phyloP scores from a whole-genome alignment of 164 flowering plant species.

The Sedum album region DNA sequence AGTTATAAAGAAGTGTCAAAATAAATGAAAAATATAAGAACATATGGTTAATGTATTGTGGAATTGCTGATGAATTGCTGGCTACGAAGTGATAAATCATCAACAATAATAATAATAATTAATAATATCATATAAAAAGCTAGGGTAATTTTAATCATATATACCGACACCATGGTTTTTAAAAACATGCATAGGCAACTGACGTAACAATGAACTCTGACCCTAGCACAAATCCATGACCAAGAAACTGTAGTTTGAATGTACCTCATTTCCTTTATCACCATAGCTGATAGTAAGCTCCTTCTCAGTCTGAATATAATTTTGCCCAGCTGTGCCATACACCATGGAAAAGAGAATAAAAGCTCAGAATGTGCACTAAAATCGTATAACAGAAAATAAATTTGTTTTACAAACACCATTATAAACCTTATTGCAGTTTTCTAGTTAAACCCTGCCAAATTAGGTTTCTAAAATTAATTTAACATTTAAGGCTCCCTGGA shows the following conservation, averaged over 20 bases:
- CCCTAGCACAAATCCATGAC: neutral
- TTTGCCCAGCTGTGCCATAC: slow-evolving; percentile 35
- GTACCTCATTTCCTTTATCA: slow-evolving; percentile 97
- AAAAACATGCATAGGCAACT: neutral
- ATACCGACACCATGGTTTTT: neutral
- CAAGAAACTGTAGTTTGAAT: neutral
- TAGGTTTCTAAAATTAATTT: neutral
- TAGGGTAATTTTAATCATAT: too few species aligned
- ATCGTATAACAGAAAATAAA: neutral
- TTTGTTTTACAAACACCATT: neutral
- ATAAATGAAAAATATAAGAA: neutral
- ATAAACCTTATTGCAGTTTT: neutral
- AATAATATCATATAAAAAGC: too few species aligned
- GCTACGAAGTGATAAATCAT: neutral
- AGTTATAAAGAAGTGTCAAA: neutral
- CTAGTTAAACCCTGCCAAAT: neutral
- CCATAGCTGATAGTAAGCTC: slow-evolving; percentile 95
- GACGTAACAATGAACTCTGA: neutral
- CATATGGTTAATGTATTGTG: neutral
- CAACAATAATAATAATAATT: neutral
- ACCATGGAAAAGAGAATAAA: neutral
- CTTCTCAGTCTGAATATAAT: slow-evolving; percentile 27
- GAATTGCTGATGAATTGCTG: neutral
- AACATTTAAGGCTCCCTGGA: neutral
- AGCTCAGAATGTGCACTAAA: neutral